Evolutionary conservation across 78 protist genomes (phyloP), one percentile per base, ranked within the genome.

Genomic region (Cavenderia fasciculata): DNA sequence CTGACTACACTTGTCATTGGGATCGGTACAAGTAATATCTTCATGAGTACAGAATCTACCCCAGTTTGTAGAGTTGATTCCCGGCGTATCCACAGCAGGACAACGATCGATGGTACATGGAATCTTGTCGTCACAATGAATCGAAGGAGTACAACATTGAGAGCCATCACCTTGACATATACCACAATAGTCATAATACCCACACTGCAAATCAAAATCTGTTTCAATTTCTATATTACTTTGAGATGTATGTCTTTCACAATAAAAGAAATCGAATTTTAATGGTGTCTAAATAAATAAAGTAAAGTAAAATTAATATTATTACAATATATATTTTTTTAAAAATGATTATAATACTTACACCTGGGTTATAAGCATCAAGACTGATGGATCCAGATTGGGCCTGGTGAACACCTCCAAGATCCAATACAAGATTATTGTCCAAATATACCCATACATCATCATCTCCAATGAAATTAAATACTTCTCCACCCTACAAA

Each of bases 261-360:
- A 82, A 56, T 82, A 82, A 36, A 82, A 82, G 78, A 82, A 82
- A 44, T 82, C 90, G 57, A 82, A 82, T 25, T 66, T 23, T 63
- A 2, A 4, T 19, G 38, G n/a, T n/a, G 2, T 63, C 4, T n/a
- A n/a, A 25, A 59, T 59, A n/a, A 10, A 68, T 7, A 25, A 1
- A 36, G 8, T 29, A n/a, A n/a, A n/a, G n/a, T n/a, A n/a, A n/a
- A n/a, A n/a, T n/a, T n/a, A n/a, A n/a, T n/a, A n/a, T n/a, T n/a
- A n/a, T n/a, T n/a, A 79, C 90, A 82, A 68, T 82, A 59, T 87
- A 87, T 8, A 59, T 47, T 21, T 49, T 61, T 36, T 66, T 66
- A 23, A 40, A 25, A 29, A 5, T 69, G 70, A 0, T n/a, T 21
- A 31, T 38, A 34, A 16, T 63, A 12, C 19, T 40, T 36, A 38